Evolutionary conservation across 306 rosid species (phyloP), one percentile per base, ranked within the genome.

Genomic region (Prunus fruticosa): DNA sequence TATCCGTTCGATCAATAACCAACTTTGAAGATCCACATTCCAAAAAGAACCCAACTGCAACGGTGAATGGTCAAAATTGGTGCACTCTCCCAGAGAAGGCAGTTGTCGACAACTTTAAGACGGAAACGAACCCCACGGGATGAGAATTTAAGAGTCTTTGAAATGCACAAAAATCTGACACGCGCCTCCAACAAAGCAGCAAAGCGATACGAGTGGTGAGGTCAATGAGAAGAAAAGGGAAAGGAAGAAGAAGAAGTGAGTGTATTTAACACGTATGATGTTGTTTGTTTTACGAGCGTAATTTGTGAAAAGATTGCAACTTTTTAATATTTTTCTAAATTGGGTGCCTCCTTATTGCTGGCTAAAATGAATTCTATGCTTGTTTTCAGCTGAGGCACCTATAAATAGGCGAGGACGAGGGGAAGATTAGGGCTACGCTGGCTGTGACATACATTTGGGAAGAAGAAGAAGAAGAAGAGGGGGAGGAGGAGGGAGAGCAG

Each of bases 111-210:
- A 52, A 6, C 15, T 18, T 52, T 52, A 2, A 6, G 23, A 57
- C 63, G n/a, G 5, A 30, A 30, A 13, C 77, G 3, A 72, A 53
- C 62, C n/a, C 16, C 62, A 51, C 74, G 46, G 6, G 45, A 3
- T 9, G 6, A 3, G 28, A 11, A 52, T 19, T 19, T 50, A 70
- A 11, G 12, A 52, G 61, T 13, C 32, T 12, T 57, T 3, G 66
- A 25, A 10, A 8, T 11, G 45, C 60, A 6, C 43, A 63, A 14
- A 5, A 18, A 14, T 63, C 13, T 38, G 25, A 18, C 64, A 54
- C 67, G 76, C 76, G 76, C 66, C 54, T 72, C 67, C 76, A 22
- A 23, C 53, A 71, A 71, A 5, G 72, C 72, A 22, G 56, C 56
- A 54, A 67, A 8, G 9, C 10, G 19, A 5, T 13, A 8, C 38